These are phyloP conservation scores for Fusarium bactridioides DNA, from an alignment of 2,329 filamentous ascomycete genomes.

Conservation along the genomic window DNA sequence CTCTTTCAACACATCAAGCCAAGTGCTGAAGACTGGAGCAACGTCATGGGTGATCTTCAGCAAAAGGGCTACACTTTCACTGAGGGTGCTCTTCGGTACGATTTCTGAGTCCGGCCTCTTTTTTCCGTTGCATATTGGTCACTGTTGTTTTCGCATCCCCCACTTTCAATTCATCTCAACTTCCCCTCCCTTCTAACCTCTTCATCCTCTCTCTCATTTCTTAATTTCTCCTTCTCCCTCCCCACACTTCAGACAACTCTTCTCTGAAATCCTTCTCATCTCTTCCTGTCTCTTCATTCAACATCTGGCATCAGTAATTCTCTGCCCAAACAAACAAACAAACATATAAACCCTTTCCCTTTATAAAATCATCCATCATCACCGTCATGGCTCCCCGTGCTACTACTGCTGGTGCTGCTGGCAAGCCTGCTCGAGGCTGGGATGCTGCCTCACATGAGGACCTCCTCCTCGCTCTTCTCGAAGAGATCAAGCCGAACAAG, in stretches of 20 bases:
- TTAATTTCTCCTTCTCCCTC: neutral
- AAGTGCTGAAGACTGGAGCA: constrained; percentile 42
- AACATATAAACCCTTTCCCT: neutral
- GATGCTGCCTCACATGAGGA: constrained; percentile 50
- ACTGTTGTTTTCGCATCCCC: neutral
- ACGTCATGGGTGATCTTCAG: constrained; percentile 50
- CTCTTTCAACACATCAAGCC: constrained; percentile 50
- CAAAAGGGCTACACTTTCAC: constrained; percentile 52
- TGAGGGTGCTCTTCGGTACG: constrained; percentile 53
- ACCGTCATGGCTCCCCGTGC: constrained; percentile 18
- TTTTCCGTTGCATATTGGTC: neutral
- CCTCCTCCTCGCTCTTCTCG: constrained; percentile 49
- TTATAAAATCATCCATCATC: neutral
- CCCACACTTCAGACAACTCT: neutral
- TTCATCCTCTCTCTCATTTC: neutral
- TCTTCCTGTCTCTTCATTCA: neutral
- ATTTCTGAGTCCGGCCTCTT: neutral
- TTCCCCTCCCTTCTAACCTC: neutral
- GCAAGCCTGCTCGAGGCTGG: constrained; percentile 45
- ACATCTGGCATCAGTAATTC: neutral
- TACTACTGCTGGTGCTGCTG: constrained; percentile 22
- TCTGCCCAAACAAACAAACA: neutral
- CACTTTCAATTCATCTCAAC: neutral
- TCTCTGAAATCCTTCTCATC: neutral
- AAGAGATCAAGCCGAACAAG: constrained; percentile 47